Conservation (phyloP, 2,329 filamentous ascomycete genomes). For the Taxawa tesnikishii region DNA sequence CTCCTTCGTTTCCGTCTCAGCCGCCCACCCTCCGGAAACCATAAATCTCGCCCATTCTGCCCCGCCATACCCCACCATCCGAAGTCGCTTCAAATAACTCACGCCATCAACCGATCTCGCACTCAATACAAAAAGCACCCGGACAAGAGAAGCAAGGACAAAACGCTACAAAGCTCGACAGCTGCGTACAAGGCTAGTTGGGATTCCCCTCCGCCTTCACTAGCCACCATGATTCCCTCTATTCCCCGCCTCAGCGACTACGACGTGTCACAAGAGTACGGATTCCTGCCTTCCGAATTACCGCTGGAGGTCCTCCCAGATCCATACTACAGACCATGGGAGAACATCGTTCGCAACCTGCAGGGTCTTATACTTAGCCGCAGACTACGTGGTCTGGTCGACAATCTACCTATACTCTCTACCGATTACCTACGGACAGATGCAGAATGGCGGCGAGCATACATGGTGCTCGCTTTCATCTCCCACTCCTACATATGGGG, state of each 20-base stretch:
- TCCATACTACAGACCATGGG: constrained; percentile 91
- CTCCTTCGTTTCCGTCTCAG: no score
- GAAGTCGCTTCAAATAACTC: not conserved
- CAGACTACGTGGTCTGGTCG: constrained; percentile 66
- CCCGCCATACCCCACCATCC: not conserved
- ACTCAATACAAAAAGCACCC: not conserved
- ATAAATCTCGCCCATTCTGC: no score
- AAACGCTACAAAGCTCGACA: no score
- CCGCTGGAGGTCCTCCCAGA: constrained; percentile 74
- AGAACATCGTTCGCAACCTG: constrained; percentile 71
- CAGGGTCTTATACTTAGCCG: constrained; percentile 79
- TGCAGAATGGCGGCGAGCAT: constrained; percentile 83
- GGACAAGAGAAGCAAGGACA: not conserved
- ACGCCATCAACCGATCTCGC: not conserved
- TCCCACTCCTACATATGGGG: constrained; percentile 87
- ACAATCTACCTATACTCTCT: constrained; percentile 71
- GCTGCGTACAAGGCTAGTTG: not conserved
- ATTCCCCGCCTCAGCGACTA: constrained; percentile 55
- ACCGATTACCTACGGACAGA: constrained; percentile 71
- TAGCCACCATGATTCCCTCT: constrained; percentile 25
- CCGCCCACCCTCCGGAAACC: no score
- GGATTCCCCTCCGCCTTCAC: not conserved
- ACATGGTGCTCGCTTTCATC: constrained; percentile 65
- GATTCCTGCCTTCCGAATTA: constrained; percentile 74
- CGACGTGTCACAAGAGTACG: constrained; percentile 63